Evolutionary conservation across 1,139 yeast genomes (phyloP).

Genomic region (Yamadazyma dendronema): DNA sequence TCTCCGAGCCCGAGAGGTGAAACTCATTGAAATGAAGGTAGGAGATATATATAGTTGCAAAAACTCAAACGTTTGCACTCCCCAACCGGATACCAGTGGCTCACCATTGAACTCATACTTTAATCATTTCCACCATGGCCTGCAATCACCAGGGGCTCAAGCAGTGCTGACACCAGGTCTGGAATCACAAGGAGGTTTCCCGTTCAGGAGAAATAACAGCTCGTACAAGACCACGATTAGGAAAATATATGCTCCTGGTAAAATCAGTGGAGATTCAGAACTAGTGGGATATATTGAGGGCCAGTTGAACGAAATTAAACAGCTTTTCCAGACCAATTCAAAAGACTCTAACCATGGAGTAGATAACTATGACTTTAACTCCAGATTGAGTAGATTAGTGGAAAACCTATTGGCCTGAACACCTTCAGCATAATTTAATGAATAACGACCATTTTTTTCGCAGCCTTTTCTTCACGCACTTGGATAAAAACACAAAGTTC

Average conservation of each 20-base stretch:
- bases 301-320: conserved; percentile 27
- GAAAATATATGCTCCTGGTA: conserved; percentile 35
- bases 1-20: conserved; percentile 57
- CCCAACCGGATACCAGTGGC: conserved; percentile 4
- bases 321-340: conserved; percentile 17
- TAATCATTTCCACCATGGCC: not conserved
- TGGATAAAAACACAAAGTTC: not conserved
- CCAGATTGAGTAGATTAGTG: conserved; percentile 3
- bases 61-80: conserved; percentile 4
- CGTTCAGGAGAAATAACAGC: conserved; percentile 12
- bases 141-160: not conserved
- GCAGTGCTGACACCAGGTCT: no score
- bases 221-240: conserved; percentile 37
- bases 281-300: conserved; percentile 25
- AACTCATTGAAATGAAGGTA: conserved; percentile 44
- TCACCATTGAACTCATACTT: conserved; percentile 9
- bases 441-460: not conserved
- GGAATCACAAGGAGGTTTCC: conserved; percentile 3
- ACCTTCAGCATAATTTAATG: not conserved
- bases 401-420: conserved; percentile 3
- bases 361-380: conserved; percentile 3
- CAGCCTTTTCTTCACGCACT: not conserved
- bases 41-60: conserved; percentile 11
- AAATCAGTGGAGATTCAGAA: conserved; percentile 33
- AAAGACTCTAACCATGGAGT: not conserved